Percentiles rank a stretch among this genome's conserved stretches.
Evolutionary conservation across 106 monocot species (phyloP).

Genomic region (Apostasia ramifera): DNA sequence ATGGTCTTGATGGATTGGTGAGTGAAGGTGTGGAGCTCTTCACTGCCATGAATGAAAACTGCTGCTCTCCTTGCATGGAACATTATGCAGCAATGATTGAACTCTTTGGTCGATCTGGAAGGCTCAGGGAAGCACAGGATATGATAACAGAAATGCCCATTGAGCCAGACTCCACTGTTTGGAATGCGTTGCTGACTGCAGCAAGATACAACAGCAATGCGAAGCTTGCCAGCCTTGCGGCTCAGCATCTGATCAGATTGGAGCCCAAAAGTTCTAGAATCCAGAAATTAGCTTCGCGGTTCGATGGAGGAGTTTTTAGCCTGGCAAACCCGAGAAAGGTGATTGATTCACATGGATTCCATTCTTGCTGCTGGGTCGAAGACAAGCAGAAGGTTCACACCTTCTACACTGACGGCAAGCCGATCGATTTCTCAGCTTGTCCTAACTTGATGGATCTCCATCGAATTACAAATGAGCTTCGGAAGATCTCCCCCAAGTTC

Average conservation of each 20-base stretch:
- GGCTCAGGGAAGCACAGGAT: slow-evolving; percentile 51
- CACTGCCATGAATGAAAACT: slow-evolving; percentile 30
- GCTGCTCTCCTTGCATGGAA: slow-evolving; percentile 30
- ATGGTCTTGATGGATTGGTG: slow-evolving; percentile 46
- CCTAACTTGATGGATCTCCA: slow-evolving; percentile 22
- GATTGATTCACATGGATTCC: background rate
- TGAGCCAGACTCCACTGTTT: slow-evolving; percentile 46
- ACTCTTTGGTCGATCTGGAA: slow-evolving; percentile 63
- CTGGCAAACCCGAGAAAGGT: slow-evolving; percentile 13
- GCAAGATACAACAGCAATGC: slow-evolving; percentile 43
- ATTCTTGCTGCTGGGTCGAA: slow-evolving; percentile 55
- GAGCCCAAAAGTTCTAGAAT: slow-evolving; percentile 33
- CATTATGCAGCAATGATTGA: slow-evolving; percentile 66
- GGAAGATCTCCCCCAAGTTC: background rate
- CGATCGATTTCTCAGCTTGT: slow-evolving; percentile 6
- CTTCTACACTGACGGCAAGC: slow-evolving; percentile 27
- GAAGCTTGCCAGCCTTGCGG: slow-evolving; percentile 37
- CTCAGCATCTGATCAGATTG: slow-evolving; percentile 35
- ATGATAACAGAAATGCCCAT: slow-evolving; percentile 60
- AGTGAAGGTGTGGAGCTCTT: slow-evolving; percentile 59
- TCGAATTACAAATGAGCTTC: slow-evolving; percentile 10
- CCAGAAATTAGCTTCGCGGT: slow-evolving; percentile 21
- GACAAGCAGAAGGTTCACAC: slow-evolving; percentile 32
- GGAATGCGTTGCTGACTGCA: slow-evolving; percentile 58
- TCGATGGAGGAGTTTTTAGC: slow-evolving; percentile 11